Conservation (phyloP, 441 rosid genomes). For the Erodium texanum region DNA sequence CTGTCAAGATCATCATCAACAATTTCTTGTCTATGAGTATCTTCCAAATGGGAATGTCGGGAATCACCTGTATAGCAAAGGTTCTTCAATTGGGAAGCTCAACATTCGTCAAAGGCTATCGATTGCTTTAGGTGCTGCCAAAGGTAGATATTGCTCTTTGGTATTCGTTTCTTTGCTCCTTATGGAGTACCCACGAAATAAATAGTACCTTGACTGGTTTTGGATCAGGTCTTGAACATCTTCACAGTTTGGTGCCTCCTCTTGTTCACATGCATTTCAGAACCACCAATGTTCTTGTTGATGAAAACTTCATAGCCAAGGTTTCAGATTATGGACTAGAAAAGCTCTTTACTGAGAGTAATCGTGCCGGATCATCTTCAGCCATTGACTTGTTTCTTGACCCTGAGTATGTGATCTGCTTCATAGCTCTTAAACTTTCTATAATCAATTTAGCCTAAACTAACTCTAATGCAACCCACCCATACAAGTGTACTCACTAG, state of each 20-base stretch:
- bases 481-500: too few relatives aligned
- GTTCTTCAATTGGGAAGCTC: conserved; percentile 34
- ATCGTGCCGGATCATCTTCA: conserved; percentile 33
- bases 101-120: conserved; percentile 33
- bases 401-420: conserved; percentile 35
- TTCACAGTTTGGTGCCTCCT: conserved; percentile 40
- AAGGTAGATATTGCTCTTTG: conserved; percentile 21
- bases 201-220: not conserved
- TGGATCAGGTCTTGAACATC: conserved; percentile 38
- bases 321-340: conserved; percentile 39
- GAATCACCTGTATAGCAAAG: conserved; percentile 35
- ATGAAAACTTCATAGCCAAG: conserved; percentile 30
- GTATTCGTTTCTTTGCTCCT: not conserved
- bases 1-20: conserved; percentile 30
- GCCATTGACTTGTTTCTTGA: conserved; percentile 34
- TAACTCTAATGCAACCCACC: too few relatives aligned
- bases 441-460: too few relatives aligned
- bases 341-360: conserved; percentile 20
- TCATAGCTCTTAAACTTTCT: not conserved
- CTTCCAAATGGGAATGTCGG: conserved; percentile 38
- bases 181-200: not conserved
- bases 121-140: conserved; percentile 39
- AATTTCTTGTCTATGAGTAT: conserved; percentile 33
- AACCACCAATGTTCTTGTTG: conserved; percentile 41
- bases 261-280: conserved; percentile 42